Percentiles rank a stretch among this genome's conserved stretches.
These are phyloP conservation scores for Scedosporium minutisporum DNA, from an alignment of 2,329 filamentous ascomycete species.

Conservation along the genomic window DNA sequence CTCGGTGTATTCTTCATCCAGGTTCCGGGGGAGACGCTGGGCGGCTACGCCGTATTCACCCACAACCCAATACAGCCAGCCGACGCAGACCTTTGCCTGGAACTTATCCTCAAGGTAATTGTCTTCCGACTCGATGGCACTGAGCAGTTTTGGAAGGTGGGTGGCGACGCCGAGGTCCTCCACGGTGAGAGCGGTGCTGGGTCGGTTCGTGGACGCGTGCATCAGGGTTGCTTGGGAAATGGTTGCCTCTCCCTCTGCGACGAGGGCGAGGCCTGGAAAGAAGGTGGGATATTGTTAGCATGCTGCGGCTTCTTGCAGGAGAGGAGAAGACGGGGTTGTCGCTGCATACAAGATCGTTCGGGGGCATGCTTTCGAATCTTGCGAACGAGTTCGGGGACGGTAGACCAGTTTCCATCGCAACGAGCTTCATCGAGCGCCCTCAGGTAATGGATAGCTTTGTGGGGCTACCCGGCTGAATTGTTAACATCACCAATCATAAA, in stretches of 20 bases:
- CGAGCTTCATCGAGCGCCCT: constrained; percentile 74
- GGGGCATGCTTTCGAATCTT: constrained; percentile 94
- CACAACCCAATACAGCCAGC: constrained; percentile 74
- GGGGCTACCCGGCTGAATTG: neutral
- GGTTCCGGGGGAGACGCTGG: constrained; percentile 51
- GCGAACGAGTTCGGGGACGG: constrained; percentile 77
- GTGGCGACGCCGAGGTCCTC: constrained; percentile 34
- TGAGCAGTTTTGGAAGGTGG: constrained; percentile 40
- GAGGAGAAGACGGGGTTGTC: constrained; percentile 5
- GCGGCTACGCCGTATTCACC: constrained; percentile 57
- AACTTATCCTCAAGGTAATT: constrained; percentile 49
- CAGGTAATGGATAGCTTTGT: constrained; percentile 77
- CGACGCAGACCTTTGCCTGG: constrained; percentile 74
- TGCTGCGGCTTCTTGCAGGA: neutral
- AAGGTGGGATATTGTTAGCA: neutral
- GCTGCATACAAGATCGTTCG: constrained; percentile 64
- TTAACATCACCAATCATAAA: neutral
- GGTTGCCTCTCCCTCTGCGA: constrained; percentile 59
- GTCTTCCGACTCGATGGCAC: constrained; percentile 49
- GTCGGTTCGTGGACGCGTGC: constrained; percentile 24
- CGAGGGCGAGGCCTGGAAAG: constrained; percentile 40
- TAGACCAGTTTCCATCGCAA: constrained; percentile 78
- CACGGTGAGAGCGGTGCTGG: constrained; percentile 31
- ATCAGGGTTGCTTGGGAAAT: constrained; percentile 47
- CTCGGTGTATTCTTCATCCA: constrained; percentile 44